These are phyloP conservation scores for Nigrospora sphaerica DNA, from an alignment of 2,329 filamentous ascomycete genomes.

Conservation along the genomic window DNA sequence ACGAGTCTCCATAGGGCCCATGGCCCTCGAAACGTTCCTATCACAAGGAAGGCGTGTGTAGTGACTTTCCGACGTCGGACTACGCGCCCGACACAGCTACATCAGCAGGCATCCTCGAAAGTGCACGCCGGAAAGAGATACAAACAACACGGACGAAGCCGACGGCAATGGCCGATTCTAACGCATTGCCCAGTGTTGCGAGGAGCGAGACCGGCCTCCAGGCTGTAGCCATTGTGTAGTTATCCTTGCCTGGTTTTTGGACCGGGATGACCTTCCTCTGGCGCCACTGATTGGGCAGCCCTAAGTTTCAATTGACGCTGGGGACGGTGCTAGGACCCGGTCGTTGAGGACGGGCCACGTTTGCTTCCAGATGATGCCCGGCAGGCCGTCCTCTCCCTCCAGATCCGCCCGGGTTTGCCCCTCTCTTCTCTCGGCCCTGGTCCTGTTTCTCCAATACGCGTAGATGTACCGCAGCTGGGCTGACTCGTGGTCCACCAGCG, in stretches of 20 bases:
- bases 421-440: conserved; percentile 10
- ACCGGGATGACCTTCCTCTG: conserved; percentile 19
- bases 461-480: conserved; percentile 17
- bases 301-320: conserved; percentile 8
- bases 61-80: too few relatives aligned
- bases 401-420: conserved; percentile 5
- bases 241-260: conserved; percentile 16
- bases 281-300: conserved; percentile 12
- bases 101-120: too few relatives aligned
- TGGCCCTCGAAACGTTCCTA: too few relatives aligned
- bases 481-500: conserved; percentile 21
- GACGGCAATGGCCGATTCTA: conserved; percentile 14
- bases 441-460: conserved; percentile 19
- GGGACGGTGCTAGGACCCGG: conserved; percentile 8
- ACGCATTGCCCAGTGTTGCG: conserved; percentile 15
- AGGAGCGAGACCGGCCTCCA: conserved; percentile 19
- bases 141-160: conserved; percentile 21
- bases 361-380: conserved; percentile 5
- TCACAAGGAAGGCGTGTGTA: too few relatives aligned
- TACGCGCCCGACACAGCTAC: too few relatives aligned
- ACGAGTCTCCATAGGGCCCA: too few relatives aligned
- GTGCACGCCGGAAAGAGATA: too few relatives aligned
- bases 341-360: neutral
- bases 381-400: conserved; percentile 13
- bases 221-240: conserved; percentile 17